Conservation (phyloP, 164 flowering plant genomes). For the Stephania cephalantha region DNA sequence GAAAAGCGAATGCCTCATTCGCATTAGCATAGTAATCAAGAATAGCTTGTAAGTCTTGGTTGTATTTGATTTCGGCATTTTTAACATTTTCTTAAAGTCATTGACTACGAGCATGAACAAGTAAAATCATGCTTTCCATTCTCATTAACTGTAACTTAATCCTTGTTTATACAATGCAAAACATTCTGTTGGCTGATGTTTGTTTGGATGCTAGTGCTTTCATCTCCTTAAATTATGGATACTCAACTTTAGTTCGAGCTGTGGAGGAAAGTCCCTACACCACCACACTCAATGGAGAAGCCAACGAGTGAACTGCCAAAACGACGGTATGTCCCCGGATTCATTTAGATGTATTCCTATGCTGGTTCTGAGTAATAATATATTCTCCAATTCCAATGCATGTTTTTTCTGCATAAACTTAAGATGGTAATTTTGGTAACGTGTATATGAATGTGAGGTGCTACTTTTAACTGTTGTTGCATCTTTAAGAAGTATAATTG, state of each 20-base stretch:
- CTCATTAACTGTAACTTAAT: neutral
- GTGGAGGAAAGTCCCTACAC: neutral
- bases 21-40: neutral
- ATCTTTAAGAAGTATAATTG: no score
- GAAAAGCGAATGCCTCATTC: neutral
- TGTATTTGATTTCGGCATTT: neutral
- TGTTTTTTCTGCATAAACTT: no score
- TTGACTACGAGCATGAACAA: neutral
- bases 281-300: neutral
- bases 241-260: neutral
- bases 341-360: no score
- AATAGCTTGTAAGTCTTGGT: neutral
- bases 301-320: neutral
- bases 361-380: no score
- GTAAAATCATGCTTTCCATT: neutral
- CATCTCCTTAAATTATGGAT: neutral
- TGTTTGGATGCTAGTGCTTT: neutral
- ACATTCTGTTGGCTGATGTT: neutral
- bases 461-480: no score
- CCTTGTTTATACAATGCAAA: neutral
- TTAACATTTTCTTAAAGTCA: neutral
- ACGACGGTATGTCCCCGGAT: no score
- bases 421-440: no score
- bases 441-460: no score
- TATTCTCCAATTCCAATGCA: no score